A percentile compares a stretch with the other conserved stretches of the same genome.
Evolutionary conservation across 2,329 filamentous ascomycete genomes (phyloP).

Genomic region (Myriosclerotinia curreyana): DNA sequence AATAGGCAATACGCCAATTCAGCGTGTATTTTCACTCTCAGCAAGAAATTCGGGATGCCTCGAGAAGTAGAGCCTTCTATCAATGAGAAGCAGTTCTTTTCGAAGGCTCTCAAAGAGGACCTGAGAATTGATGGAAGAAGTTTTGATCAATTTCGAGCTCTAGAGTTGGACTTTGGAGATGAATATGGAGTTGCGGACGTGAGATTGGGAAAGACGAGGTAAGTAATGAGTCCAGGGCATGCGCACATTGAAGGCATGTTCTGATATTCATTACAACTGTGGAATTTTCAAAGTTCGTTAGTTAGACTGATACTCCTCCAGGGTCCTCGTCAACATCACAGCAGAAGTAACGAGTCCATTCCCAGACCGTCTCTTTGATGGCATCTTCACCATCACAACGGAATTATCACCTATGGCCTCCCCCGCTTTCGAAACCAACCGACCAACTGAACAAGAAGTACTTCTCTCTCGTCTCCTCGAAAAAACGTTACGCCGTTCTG

Average conservation of each 20-base stretch:
- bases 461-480: constrained; percentile 86
- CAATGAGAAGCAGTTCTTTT: constrained; percentile 83
- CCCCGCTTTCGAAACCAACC: constrained; percentile 82
- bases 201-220: constrained; percentile 86
- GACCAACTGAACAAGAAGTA: constrained; percentile 79
- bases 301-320: constrained; percentile 41
- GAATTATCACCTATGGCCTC: constrained; percentile 92
- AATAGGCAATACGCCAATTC: background rate
- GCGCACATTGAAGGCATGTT: background rate
- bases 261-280: background rate
- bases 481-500: constrained; percentile 88
- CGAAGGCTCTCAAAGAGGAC: constrained; percentile 75
- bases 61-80: constrained; percentile 87
- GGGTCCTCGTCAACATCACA: constrained; percentile 79
- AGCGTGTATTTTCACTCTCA: constrained; percentile 7
- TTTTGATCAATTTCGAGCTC: constrained; percentile 73
- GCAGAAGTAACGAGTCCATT: constrained; percentile 85
- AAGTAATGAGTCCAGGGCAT: constrained; percentile 30
- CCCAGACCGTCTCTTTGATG: constrained; percentile 88
- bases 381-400: constrained; percentile 86
- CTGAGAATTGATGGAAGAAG: constrained; percentile 80
- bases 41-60: constrained; percentile 60
- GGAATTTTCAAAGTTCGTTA: background rate
- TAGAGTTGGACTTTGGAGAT: constrained; percentile 80
- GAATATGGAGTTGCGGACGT: constrained; percentile 90